Conservation (phyloP, 2,329 filamentous ascomycete genomes). For the Neopestalotiopsis sp. region DNA sequence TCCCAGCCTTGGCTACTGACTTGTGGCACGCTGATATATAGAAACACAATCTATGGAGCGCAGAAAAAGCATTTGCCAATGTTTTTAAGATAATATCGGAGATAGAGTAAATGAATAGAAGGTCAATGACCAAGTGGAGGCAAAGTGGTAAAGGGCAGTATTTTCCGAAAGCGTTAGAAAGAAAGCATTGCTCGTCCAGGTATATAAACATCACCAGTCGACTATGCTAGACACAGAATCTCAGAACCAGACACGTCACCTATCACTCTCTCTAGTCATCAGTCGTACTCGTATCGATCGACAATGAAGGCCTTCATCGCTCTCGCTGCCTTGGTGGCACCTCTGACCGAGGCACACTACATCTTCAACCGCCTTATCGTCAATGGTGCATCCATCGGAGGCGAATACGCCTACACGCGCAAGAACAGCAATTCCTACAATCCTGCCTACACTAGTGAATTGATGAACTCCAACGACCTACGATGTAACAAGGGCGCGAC, state of each 20-base stretch:
- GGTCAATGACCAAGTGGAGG: neutral
- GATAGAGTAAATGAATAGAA: neutral
- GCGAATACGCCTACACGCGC: constrained; percentile 54
- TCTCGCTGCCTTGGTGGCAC: constrained; percentile 7
- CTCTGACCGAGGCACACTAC: constrained; percentile 16
- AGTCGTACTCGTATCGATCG: no score
- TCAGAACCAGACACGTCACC: neutral
- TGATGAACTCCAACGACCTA: constrained; percentile 41
- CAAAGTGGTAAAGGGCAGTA: neutral
- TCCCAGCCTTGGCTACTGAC: neutral
- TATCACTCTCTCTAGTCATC: neutral
- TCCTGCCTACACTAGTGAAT: constrained; percentile 40
- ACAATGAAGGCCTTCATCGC: constrained; percentile 13
- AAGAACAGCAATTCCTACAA: constrained; percentile 46
- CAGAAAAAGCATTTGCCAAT: neutral
- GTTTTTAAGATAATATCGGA: neutral
- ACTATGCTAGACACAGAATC: neutral
- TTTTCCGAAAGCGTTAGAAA: neutral
- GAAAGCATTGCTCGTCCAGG: neutral
- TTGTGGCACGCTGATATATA: neutral
- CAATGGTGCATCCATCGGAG: constrained; percentile 48
- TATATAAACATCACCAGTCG: neutral
- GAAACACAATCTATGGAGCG: neutral
- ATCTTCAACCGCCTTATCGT: constrained; percentile 20
- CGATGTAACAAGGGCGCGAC: constrained; percentile 50